Evolutionary conservation across 108 stramenopile genomes (phyloP).

Genomic region (Fragilaria crotonensis): DNA sequence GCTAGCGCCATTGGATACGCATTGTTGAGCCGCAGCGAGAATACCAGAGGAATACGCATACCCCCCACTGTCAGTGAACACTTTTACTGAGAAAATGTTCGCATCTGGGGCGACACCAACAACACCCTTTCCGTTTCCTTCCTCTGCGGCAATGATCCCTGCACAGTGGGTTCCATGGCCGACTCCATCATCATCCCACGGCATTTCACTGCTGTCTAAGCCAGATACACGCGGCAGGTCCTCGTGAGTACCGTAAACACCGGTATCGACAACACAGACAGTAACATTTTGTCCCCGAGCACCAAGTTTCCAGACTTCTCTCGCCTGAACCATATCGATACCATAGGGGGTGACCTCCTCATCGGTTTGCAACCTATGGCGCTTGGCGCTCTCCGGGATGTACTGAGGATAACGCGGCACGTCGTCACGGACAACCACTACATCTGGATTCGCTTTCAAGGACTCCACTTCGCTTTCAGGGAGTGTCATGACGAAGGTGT

Average conservation of each 20-base stretch:
- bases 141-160: conserved; percentile 44
- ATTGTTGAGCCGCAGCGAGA: not conserved
- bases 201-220: conserved; percentile 15
- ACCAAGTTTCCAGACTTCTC: conserved; percentile 1
- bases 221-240: conserved; percentile 26
- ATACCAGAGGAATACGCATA: not conserved
- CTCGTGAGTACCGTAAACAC: conserved; percentile 25
- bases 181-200: conserved; percentile 34
- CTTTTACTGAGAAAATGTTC: conserved; percentile 35
- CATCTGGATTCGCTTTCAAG: not conserved
- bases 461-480: not conserved
- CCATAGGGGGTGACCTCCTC: conserved; percentile 13
- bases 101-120: conserved; percentile 12
- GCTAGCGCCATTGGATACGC: conserved; percentile 16
- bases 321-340: conserved; percentile 15
- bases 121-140: conserved; percentile 3
- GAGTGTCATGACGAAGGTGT: not conserved
- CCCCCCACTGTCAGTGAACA: not conserved
- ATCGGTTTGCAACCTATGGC: not conserved
- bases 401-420: not conserved
- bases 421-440: not conserved
- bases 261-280: conserved; percentile 39
- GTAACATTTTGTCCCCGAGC: conserved; percentile 7
- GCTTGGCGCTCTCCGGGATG: not conserved
- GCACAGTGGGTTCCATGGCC: conserved; percentile 60